phyloP scores from a whole-genome alignment of 2,329 filamentous ascomycete species.

The Hymenoscyphus scutula region DNA sequence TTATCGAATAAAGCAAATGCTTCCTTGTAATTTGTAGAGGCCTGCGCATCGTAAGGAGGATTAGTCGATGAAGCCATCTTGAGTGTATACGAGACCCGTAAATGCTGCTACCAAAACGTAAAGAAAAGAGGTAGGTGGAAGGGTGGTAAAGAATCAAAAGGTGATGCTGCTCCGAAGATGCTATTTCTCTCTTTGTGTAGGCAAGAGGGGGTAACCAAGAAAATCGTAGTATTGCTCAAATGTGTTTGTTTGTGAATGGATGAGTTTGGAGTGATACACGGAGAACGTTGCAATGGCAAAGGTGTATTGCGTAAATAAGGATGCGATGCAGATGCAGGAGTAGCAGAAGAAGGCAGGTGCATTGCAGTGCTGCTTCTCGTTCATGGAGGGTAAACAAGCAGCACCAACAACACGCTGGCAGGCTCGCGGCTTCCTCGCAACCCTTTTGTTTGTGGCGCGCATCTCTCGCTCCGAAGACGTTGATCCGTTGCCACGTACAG shows the following conservation, averaged over 20 bases:
- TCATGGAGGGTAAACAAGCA: neutral
- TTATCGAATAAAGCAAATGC: slow-evolving; percentile 99
- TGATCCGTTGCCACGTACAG: neutral
- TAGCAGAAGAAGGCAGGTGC: neutral
- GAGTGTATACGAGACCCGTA: neutral
- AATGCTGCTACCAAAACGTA: slow-evolving; percentile 3
- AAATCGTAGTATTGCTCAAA: slow-evolving; percentile 1
- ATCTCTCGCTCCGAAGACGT: neutral
- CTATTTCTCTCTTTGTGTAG: neutral
- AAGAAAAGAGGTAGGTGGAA: neutral
- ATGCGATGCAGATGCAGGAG: neutral
- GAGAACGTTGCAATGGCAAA: slow-evolving; percentile 7
- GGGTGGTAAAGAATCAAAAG: slow-evolving; percentile 37
- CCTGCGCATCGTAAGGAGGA: slow-evolving; percentile 47
- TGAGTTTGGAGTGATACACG: slow-evolving; percentile 4
- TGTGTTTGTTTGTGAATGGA: slow-evolving; percentile 14
- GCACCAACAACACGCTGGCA: slow-evolving; percentile 2
- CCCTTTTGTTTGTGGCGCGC: slow-evolving; percentile 12
- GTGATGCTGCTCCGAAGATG: slow-evolving; percentile 41
- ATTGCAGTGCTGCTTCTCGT: neutral
- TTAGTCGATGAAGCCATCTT: slow-evolving; percentile 24
- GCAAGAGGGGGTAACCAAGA: slow-evolving; percentile 8
- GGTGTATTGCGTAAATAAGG: neutral
- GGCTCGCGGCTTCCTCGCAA: slow-evolving; percentile 6
- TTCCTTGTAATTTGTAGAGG: slow-evolving; percentile 99